phyloP scores from a whole-genome alignment of 345 rosid species.

The Cochlearia excelsa region DNA sequence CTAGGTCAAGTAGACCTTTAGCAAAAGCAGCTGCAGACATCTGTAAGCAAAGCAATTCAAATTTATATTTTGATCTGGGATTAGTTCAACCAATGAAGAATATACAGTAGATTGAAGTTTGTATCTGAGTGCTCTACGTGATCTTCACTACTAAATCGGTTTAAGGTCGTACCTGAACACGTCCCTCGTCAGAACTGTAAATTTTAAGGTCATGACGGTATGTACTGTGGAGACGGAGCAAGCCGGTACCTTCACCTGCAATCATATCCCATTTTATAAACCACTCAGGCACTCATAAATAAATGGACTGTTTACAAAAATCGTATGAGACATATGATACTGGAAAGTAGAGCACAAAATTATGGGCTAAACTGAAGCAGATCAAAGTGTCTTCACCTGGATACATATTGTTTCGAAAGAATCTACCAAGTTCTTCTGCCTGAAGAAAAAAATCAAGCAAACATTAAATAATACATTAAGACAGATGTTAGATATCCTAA shows the following conservation, averaged over 20 bases:
- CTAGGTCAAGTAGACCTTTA: constrained; percentile 98
- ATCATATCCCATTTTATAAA: constrained; percentile 19
- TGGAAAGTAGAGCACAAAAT: constrained; percentile 10
- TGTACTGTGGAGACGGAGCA: constrained; percentile 97
- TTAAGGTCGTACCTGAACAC: constrained; percentile 73
- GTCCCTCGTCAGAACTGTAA: constrained; percentile 99
- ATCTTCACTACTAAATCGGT: constrained; percentile 17
- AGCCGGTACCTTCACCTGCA: constrained; percentile 97
- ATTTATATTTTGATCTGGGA: constrained; percentile 17
- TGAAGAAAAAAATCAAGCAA: constrained; percentile 37
- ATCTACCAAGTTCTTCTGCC: constrained; percentile 99
- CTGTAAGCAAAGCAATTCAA: constrained; percentile 41
- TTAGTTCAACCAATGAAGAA: constrained; percentile 10
- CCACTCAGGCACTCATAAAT: background rate
- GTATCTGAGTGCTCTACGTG: constrained; percentile 15
- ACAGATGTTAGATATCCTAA: constrained; percentile 2
- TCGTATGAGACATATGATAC: constrained; percentile 2
- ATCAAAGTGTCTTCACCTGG: constrained; percentile 59
- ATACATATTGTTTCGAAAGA: constrained; percentile 93
- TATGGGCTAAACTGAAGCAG: constrained; percentile 16
- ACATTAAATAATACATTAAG: constrained; percentile 8
- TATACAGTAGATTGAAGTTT: background rate
- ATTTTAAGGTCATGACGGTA: constrained; percentile 98
- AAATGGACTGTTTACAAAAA: constrained; percentile 12
- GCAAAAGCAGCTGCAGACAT: constrained; percentile 99